phyloP scores from a whole-genome alignment of 106 monocot genomes.

The Alisma plantagoaquatica region DNA sequence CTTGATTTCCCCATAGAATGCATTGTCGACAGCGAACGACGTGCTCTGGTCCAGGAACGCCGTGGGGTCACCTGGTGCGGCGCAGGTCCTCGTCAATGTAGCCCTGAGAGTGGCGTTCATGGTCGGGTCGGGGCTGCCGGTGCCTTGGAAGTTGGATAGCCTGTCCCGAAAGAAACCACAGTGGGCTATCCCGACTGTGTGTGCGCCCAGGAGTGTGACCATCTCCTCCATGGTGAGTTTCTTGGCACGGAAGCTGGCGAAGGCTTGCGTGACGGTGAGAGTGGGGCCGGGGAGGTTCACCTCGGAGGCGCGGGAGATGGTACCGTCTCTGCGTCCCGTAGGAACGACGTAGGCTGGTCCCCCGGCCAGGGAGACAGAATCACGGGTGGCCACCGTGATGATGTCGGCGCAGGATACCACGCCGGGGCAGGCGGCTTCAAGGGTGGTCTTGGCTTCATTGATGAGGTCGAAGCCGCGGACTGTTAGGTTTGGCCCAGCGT shows the following conservation, averaged over 20 bases:
- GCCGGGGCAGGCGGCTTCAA: slow-evolving; percentile 23
- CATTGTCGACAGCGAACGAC: slow-evolving; percentile 15
- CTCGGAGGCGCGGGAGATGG: slow-evolving; percentile 14
- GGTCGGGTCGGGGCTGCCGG: slow-evolving; percentile 17
- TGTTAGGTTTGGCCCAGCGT: slow-evolving; percentile 24
- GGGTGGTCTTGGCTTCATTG: slow-evolving; percentile 16
- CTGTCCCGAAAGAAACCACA: slow-evolving; percentile 20
- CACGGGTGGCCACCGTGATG: slow-evolving; percentile 15
- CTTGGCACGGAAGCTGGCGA: slow-evolving; percentile 16
- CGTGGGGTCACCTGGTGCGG: slow-evolving; percentile 2
- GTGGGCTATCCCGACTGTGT: slow-evolving; percentile 28
- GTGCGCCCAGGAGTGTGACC: slow-evolving; percentile 22
- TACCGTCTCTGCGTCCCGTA: slow-evolving; percentile 37
- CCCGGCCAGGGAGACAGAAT: slow-evolving; percentile 19
- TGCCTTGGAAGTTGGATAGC: slow-evolving; percentile 21
- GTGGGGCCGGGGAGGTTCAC: slow-evolving; percentile 15
- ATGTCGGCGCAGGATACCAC: slow-evolving; percentile 21
- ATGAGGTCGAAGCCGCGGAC: slow-evolving; percentile 33
- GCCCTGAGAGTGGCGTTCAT: slow-evolving; percentile 12
- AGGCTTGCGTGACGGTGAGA: slow-evolving; percentile 12
- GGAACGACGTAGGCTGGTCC: slow-evolving; percentile 24
- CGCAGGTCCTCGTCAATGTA: slow-evolving; percentile 4
- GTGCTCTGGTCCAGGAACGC: slow-evolving; percentile 24
- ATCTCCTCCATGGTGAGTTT: slow-evolving; percentile 29
- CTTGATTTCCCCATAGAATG: slow-evolving; percentile 17